Evolutionary conservation across 768 basidiomycete genomes (phyloP), one percentile per base, ranked within the genome.

Genomic region (Chalciporus pseudorubinellus): DNA sequence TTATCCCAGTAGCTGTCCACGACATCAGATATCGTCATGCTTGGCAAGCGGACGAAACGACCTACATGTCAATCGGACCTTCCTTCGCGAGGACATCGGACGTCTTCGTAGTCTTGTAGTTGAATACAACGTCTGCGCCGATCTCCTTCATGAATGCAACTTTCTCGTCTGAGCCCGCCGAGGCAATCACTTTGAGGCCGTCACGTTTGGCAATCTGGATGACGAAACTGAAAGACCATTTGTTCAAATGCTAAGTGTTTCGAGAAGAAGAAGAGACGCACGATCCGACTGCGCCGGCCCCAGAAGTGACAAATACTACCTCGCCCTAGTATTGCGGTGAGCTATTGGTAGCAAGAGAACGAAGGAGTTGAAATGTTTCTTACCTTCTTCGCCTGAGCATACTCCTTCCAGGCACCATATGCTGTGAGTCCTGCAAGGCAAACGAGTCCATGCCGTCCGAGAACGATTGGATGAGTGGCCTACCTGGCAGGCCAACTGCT

Each of bases 111-210:
- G 76, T 87, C 72, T 89, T 85, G 69, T 86, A 88, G 67, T 89
- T 87, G 73, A 87, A 88, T 2, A 75, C 82, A 13, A 84, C 76
- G 54, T 90, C 86, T 0, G 79, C 79, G 1, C 85, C 86, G 34
- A 86, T 52, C 12, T 74, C 73, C 46, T 76, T 75, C 66, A 85
- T 71, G 60, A 78, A 85, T 5, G 71, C 65, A 8, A 89, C 84
- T 67, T 90, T 90, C 45, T 85, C 82, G 24, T 89, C 85, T 0
- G 80, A 78, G 3, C 88, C 85, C 0, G 85, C 82, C 1, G 83
- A 85, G 0, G 78, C 84, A 40, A 91, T 86, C 41, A 89, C 87
- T 59, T 83, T 84, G 10, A 77, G 64, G 4, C 78, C 78, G 20
- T 77, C 74, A 0, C 62, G 58, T 47, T 81, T 80, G 4, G 79